Percentiles rank a stretch among this genome's conserved stretches.
Conservation (phyloP, 2,329 filamentous ascomycete genomes). For the Amesomyces nigricolor region DNA sequence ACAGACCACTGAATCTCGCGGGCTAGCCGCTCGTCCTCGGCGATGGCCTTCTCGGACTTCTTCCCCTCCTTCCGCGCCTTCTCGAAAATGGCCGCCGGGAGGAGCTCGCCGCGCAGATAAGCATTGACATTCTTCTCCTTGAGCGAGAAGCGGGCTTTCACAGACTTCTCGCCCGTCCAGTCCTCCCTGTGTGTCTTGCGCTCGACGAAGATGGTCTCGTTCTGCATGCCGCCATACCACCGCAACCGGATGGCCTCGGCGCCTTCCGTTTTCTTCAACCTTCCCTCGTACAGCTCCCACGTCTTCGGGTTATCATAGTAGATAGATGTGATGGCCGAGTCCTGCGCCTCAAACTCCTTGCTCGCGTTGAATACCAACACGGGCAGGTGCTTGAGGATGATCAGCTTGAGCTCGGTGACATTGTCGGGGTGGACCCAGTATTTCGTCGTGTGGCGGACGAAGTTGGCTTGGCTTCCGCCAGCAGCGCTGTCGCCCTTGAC, state of each 20-base stretch:
- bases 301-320: conserved; percentile 95
- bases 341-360: conserved; percentile 88
- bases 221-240: conserved; percentile 97
- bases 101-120: conserved; percentile 77
- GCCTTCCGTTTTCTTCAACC: conserved; percentile 95
- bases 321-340: conserved; percentile 94
- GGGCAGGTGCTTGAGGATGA: conserved; percentile 94
- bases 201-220: conserved; percentile 92
- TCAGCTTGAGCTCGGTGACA: conserved; percentile 95
- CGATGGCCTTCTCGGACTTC: conserved; percentile 86
- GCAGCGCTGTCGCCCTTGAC: conserved; percentile 87
- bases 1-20: conserved; percentile 91
- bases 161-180: conserved; percentile 98
- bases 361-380: conserved; percentile 95
- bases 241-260: conserved; percentile 92
- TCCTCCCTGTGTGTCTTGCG: conserved; percentile 97
- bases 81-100: conserved; percentile 85
- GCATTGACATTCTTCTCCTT: conserved; percentile 98
- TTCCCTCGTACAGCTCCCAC: conserved; percentile 91
- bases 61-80: conserved; percentile 94
- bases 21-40: conserved; percentile 82
- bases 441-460: conserved; percentile 94
- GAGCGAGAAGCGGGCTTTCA: conserved; percentile 89
- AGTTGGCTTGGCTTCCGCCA: conserved; percentile 88
- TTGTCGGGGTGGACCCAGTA: conserved; percentile 99